These are phyloP conservation scores for Notholithocarpus densiflorus DNA, from an alignment of 306 rosid genomes.

Conservation along the genomic window DNA sequence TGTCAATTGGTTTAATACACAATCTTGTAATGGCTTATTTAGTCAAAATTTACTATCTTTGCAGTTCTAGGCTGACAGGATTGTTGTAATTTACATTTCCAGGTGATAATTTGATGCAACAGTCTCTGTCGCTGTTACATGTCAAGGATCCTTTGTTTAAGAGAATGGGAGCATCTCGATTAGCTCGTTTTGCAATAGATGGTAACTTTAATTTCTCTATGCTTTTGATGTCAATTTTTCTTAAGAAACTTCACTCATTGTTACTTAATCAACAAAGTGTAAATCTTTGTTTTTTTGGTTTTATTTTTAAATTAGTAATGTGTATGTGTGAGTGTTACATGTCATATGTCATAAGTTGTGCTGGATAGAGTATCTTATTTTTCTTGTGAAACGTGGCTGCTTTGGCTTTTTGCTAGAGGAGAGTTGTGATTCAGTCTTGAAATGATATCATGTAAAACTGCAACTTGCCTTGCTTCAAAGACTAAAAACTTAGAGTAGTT, in stretches of 20 bases:
- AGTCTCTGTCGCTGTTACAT: constrained; percentile 80
- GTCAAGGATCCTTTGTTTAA: constrained; percentile 90
- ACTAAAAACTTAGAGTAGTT: constrained; percentile 5
- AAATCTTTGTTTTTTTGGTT: neutral
- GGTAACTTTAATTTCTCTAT: constrained; percentile 38
- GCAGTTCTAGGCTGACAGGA: constrained; percentile 22
- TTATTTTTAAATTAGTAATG: neutral
- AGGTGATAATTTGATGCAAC: constrained; percentile 92
- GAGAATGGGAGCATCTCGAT: constrained; percentile 94
- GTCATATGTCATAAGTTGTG: neutral
- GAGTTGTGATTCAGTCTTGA: neutral
- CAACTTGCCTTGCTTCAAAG: constrained; percentile 6
- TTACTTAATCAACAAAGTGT: neutral
- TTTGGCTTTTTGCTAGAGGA: neutral
- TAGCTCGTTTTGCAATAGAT: constrained; percentile 80
- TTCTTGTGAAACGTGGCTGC: neutral
- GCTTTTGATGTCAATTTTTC: neutral
- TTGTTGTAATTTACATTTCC: constrained; percentile 17
- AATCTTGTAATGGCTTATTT: neutral
- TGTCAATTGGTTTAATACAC: neutral
- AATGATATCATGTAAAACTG: neutral
- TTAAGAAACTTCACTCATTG: neutral
- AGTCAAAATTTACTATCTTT: constrained; percentile 9
- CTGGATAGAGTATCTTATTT: neutral
- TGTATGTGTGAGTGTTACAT: neutral